These are phyloP conservation scores for Hansfordia pulvinata DNA, from an alignment of 2,329 filamentous ascomycete genomes.

Conservation along the genomic window DNA sequence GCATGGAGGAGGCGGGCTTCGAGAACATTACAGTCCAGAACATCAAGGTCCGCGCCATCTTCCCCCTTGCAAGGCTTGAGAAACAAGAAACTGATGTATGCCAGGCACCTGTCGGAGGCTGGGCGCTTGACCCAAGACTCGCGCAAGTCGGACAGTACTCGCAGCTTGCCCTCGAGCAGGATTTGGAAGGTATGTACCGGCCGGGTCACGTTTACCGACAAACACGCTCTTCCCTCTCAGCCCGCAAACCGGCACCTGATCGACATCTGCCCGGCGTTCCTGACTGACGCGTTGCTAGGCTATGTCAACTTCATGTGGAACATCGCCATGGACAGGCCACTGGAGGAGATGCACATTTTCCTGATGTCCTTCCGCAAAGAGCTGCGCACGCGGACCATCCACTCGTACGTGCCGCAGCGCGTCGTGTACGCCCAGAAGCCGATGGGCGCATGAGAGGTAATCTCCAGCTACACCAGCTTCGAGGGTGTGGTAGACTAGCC, in stretches of 20 bases:
- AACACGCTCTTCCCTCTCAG: not conserved
- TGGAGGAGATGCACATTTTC: slow-evolving; percentile 14
- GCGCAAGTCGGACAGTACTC: slow-evolving; percentile 22
- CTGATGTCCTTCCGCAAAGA: slow-evolving; percentile 14
- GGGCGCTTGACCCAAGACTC: slow-evolving; percentile 22
- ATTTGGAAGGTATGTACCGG: slow-evolving; percentile 15
- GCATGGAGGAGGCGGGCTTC: slow-evolving; percentile 16
- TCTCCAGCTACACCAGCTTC: not conserved
- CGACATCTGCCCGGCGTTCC: too few species aligned
- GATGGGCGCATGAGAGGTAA: not conserved
- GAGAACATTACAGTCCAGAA: slow-evolving; percentile 10
- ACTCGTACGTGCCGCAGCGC: slow-evolving; percentile 12
- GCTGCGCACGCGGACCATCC: slow-evolving; percentile 9
- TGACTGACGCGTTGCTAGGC: slow-evolving; percentile 5
- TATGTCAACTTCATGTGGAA: slow-evolving; percentile 15
- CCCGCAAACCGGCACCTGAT: slow-evolving; percentile 1
- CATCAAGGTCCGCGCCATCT: slow-evolving; percentile 8
- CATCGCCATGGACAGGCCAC: slow-evolving; percentile 11
- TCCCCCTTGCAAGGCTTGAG: not conserved
- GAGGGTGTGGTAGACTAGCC: too few species aligned
- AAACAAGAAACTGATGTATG: not conserved
- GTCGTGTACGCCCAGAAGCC: slow-evolving; percentile 15
- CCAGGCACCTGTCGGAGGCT: slow-evolving; percentile 22
- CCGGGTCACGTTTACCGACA: too few species aligned
- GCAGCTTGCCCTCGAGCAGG: slow-evolving; percentile 16